A percentile compares a stretch with the other conserved stretches of the same genome.
Conservation (phyloP, 2,329 filamentous ascomycete genomes). For the Colletotrichum sublineola region DNA sequence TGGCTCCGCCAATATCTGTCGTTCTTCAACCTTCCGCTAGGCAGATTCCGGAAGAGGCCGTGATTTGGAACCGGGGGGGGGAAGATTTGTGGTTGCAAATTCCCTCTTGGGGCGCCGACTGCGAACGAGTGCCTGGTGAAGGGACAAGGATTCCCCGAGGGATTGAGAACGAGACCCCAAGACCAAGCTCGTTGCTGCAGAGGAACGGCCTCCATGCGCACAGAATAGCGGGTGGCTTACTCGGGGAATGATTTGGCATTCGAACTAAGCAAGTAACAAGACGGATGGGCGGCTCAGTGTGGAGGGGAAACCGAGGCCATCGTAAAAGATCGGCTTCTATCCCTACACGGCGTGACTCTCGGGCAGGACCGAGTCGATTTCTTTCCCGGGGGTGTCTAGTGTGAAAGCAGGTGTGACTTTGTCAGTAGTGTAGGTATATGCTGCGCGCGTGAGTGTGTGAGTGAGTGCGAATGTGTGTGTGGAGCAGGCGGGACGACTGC, state of each 20-base stretch:
- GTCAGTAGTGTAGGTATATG: not conserved
- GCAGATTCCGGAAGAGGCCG: conserved; percentile 6
- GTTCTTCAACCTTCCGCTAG: conserved; percentile 1
- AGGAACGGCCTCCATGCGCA: not conserved
- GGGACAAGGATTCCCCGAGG: not conserved
- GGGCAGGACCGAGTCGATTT: conserved; percentile 31
- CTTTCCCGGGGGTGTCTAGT: not conserved
- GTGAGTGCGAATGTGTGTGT: conserved; percentile 4
- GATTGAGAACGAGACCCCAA: not conserved
- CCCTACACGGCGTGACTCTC: conserved; percentile 21
- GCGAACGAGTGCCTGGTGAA: not conserved
- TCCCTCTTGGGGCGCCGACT: not conserved
- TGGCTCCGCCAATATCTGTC: conserved; percentile 14
- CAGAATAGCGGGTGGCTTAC: not conserved
- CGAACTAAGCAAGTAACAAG: not conserved
- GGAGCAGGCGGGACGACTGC: conserved; percentile 27
- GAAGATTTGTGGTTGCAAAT: not conserved
- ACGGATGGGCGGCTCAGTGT: not conserved
- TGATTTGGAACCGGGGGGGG: not conserved
- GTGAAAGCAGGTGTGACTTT: not conserved
- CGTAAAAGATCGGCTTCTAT: not conserved
- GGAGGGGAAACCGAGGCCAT: not conserved
- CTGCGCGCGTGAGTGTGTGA: not conserved
- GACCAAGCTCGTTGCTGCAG: not conserved
- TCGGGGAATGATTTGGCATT: not conserved